Base-by-base conservation (phyloP, 164 flowering plant species). In the Aristolochia fimbriata region DNA sequence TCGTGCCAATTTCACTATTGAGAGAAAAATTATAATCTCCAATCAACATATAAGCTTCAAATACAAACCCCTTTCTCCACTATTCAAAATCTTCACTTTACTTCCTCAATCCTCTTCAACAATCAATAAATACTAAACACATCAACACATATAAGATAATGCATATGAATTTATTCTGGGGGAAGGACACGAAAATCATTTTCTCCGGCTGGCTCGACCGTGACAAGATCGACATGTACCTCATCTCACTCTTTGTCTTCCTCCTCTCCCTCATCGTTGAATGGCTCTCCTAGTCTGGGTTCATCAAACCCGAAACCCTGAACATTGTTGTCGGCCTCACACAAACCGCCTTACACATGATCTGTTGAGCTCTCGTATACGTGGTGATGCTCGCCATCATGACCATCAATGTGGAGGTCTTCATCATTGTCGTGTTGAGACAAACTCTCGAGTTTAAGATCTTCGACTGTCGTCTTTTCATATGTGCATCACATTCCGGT, bases 81-180 rank as follows among this genome's bases (percentile, higher is more conserved):
- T n/a, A n/a, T n/a, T n/a, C n/a, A n/a, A n/a, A n/a, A n/a, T n/a
- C n/a, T n/a, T n/a, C n/a, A n/a, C n/a, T n/a, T n/a, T n/a, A n/a
- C n/a, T n/a, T n/a, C n/a, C n/a, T n/a, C n/a, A n/a, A n/a, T n/a
- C n/a, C n/a, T n/a, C n/a, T n/a, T n/a, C n/a, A n/a, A n/a, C n/a
- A n/a, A n/a, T n/a, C n/a, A n/a, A n/a, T n/a, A n/a, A n/a, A n/a
- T n/a, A n/a, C n/a, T n/a, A n/a, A n/a, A n/a, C n/a, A n/a, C n/a
- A n/a, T n/a, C n/a, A n/a, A n/a, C n/a, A n/a, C n/a, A n/a, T n/a
- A n/a, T n/a, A n/a, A n/a, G n/a, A n/a, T n/a, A n/a, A n/a, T n/a
- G n/a, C n/a, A n/a, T n/a, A n/a, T n/a, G n/a, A n/a, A n/a, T 19
- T 77, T 80, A 65, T 80, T 68, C 60, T 80, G 87, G 84, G 79